These are phyloP conservation scores for Microascus cirrosus DNA, from an alignment of 2,329 filamentous ascomycete species.

Conservation along the genomic window DNA sequence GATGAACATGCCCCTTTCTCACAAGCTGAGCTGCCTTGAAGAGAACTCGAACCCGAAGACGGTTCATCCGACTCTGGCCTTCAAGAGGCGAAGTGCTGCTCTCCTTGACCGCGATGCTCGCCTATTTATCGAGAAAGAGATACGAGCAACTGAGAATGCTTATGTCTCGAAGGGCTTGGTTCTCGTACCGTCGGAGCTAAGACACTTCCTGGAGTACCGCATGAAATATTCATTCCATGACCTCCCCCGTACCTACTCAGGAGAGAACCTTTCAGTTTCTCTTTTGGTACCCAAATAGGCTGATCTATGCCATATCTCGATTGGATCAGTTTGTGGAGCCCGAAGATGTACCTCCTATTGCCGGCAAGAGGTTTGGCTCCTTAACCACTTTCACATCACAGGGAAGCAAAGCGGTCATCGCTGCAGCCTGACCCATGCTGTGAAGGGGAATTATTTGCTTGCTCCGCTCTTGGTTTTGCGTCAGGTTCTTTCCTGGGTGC, in stretches of 20 bases:
- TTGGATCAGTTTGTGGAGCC: constrained; percentile 23
- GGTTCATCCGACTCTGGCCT: neutral
- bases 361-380: constrained; percentile 11
- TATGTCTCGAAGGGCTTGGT: neutral
- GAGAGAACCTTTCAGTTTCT: constrained; percentile 22
- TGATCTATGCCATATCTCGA: constrained; percentile 32
- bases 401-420: neutral
- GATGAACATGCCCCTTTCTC: neutral
- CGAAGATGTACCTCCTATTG: constrained; percentile 7
- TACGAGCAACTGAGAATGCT: neutral
- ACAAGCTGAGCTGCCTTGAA: constrained; percentile 1
- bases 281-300: constrained; percentile 19
- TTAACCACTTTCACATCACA: constrained; percentile 26
- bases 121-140: neutral
- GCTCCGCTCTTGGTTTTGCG: constrained; percentile 25
- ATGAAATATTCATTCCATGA: constrained; percentile 14
- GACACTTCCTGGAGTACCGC: neutral
- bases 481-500: constrained; percentile 26
- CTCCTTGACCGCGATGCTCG: neutral
- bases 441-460: constrained; percentile 23
- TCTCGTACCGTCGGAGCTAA: neutral
- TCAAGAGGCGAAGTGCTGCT: neutral
- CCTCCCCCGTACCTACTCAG: constrained; percentile 18
- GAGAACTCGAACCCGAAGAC: neutral
- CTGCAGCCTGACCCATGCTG: constrained; percentile 20